Conservation (phyloP, 176 grass and related monocot genomes). For the Oryza australiensis region DNA sequence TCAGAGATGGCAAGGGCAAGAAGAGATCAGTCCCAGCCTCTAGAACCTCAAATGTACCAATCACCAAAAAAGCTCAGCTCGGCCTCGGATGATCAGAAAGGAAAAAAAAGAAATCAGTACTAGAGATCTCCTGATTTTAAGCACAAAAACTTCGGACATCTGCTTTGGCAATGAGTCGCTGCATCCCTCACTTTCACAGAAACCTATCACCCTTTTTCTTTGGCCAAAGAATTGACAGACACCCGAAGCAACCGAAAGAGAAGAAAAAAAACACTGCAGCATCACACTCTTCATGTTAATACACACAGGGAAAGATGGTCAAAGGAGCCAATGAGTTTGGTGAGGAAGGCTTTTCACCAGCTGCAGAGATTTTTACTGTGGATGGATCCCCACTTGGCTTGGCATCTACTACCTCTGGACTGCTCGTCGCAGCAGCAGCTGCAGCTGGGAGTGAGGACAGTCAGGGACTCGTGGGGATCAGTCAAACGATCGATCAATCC, state of each 20-base stretch:
- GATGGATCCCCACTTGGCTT: conserved; percentile 29
- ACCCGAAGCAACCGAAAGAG: background rate
- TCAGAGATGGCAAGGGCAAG: conserved; percentile 31
- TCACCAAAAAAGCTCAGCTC: conserved; percentile 2
- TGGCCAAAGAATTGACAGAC: background rate
- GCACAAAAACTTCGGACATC: background rate
- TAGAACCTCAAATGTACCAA: conserved; percentile 18
- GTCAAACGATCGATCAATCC: conserved; percentile 47
- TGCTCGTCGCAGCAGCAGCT: background rate
- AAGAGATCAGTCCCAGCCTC: conserved; percentile 12
- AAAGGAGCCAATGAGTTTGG: conserved; percentile 35
- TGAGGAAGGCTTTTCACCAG: conserved; percentile 20
- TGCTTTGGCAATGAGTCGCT: background rate
- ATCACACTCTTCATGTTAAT: background rate
- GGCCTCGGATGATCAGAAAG: conserved; percentile 2
- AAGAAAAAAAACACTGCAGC: background rate
- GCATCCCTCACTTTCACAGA: background rate
- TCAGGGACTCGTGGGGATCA: background rate
- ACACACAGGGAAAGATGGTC: conserved; percentile 1
- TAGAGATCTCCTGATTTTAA: conserved; percentile 12
- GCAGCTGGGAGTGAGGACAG: too few relatives aligned
- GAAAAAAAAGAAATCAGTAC: background rate
- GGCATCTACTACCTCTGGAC: conserved; percentile 31
- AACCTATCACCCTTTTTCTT: background rate
- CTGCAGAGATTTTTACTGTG: conserved; percentile 37